Evolutionary conservation across 257 asterid genomes (phyloP).

Genomic region (Rehmannia glutinosa): DNA sequence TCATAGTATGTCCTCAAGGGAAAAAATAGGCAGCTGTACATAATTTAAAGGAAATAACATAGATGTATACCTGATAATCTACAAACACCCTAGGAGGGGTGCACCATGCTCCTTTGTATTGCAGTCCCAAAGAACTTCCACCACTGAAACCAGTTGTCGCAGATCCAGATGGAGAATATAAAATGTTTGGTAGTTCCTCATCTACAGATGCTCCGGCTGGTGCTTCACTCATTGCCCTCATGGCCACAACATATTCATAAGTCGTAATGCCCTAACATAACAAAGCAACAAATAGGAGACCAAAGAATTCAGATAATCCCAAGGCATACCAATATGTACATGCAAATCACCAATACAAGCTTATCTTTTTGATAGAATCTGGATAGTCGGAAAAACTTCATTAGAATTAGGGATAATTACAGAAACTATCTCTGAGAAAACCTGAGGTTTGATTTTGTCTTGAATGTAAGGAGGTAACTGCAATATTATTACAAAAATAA

Average conservation of each 20-base stretch:
- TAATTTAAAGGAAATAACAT: not conserved
- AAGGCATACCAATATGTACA: not conserved
- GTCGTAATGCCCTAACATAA: constrained; percentile 84
- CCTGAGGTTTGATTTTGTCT: too few species aligned
- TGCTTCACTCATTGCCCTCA: constrained; percentile 97
- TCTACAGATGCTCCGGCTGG: constrained; percentile 78
- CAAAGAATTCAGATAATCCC: constrained; percentile 11
- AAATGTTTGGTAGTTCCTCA: constrained; percentile 68
- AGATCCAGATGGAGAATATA: constrained; percentile 88
- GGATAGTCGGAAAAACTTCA: too few species aligned
- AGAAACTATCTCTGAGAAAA: too few species aligned
- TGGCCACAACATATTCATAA: constrained; percentile 93
- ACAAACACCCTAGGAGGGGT: constrained; percentile 98
- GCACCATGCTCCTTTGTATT: constrained; percentile 99
- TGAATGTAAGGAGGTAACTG: too few species aligned
- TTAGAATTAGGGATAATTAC: too few species aligned
- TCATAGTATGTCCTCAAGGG: too few species aligned
- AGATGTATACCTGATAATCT: constrained; percentile 75
- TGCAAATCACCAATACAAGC: not conserved
- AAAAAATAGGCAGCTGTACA: too few species aligned
- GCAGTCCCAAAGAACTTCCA: constrained; percentile 96
- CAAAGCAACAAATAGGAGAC: constrained; percentile 1
- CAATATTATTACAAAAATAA: too few species aligned
- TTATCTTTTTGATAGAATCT: not conserved
- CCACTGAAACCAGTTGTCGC: constrained; percentile 96